Evolutionary conservation across 352 stramenopile species (phyloP), one percentile per base, ranked within the genome.

Genomic region (Phytophthora pluvialis): DNA sequence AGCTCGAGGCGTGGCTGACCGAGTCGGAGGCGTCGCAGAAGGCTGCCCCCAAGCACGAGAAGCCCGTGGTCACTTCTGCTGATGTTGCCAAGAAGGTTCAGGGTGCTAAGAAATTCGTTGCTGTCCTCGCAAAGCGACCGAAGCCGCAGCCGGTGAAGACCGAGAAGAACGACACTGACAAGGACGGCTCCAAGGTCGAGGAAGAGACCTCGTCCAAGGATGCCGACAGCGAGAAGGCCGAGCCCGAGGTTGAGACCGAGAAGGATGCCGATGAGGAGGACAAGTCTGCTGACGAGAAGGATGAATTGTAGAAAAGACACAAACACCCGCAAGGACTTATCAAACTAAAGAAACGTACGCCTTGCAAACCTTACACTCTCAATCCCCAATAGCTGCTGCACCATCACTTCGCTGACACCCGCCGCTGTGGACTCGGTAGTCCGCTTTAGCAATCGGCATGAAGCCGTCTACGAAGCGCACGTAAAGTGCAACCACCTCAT

Each of bases 1-100:
- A 95, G 51, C 77, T 95, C 29, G 77, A 87, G 42, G 78, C 73
- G 47, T 98, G 90, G 91, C 66, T 98, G 39, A 80, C 78, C 2
- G 81, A 93, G 26, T 84, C 92, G 26, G 85, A 89, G 50, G 32
- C 33, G 16, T 54, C 38, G 25, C 84, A 88, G 58, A 89, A 95
- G 60, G 77, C 73, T 36, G 80, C 93, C 40, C 73, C 80, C 1
- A 83, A 84, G 33, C 81, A 95, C 71, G 85, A 91, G 40, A 72
- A 85, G 46, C 93, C 94, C 3, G 80, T 90, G 7, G 92, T 98
- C 60, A 90, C 80, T 5, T 97, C 87, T 36, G 69, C 81, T 5
- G 91, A 98, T 36, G 83, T 98, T 15, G 70, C 82, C 18, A 82
- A 89, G 55, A 86, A 97, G 67, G 83, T 93, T 0, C 93, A 97